Evolutionary conservation across 176 grass and related monocot genomes (phyloP), one percentile per base, ranked within the genome.

Genomic region (Juncus effusus): DNA sequence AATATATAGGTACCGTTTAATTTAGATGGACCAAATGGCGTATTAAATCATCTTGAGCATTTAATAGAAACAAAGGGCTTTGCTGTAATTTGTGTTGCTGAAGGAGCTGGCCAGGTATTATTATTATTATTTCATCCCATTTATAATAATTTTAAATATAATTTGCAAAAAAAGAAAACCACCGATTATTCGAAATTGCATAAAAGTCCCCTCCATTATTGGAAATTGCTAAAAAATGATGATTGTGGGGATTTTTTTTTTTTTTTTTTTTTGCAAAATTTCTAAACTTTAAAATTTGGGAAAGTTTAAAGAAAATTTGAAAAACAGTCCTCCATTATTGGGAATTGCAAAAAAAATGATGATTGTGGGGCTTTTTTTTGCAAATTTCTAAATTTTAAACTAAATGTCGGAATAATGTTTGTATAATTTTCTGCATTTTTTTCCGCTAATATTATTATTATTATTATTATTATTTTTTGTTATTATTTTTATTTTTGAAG

Each of bases 41-140:
- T 99, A 76, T 81, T 99, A 75, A 56, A 5, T 64, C 94, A 99
- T 80, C 83, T 99, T 15, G 85, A 99, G 76, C 67, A 82, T 42
- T 79, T 99, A 68, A 82, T 93, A 78, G 78, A 99, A 67, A 89
- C 63, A 36, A 93, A 99, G 75, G 94, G 94, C 64, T 84, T 89
- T 80, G 85, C 85, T 62, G 72, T 99, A 55, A 62, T 99, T 86
- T 99, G 94, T 71, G 69, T 89, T 40, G 88, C 94, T 36, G 94
- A 99, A 89, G 88, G 94, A 69, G 94, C 94, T 77, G 94, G 94
- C 60, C 94, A 99, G 77, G 94, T 99, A 82, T 82, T 51, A n/a
- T n/a, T n/a, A n/a, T n/a, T n/a, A n/a, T n/a, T n/a, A 56, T 28
- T 36, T 36, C 54, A 40, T 72, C 62, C 37, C 47, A 1, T 62